Evolutionary conservation across 805 yeast genomes (phyloP).

Genomic region (Candida andamanensis): DNA sequence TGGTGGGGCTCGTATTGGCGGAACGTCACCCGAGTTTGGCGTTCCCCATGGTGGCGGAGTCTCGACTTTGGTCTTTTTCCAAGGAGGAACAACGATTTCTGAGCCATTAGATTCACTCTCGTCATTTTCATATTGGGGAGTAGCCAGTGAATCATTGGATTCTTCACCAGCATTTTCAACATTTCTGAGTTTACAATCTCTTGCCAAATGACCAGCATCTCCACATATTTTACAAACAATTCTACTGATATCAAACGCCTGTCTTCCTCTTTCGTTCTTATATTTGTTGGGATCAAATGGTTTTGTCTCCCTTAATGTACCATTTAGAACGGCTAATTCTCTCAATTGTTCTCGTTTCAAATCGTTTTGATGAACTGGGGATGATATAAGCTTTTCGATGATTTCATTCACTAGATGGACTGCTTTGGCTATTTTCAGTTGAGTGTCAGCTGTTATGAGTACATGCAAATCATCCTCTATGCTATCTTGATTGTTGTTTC

Average conservation of each 20-base stretch:
- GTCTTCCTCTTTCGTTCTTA: conserved; percentile 16
- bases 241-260: conserved; percentile 41
- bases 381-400: conserved; percentile 74
- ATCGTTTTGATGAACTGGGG: conserved; percentile 93
- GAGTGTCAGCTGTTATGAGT: conserved; percentile 75
- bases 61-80: conserved; percentile 21
- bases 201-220: conserved; percentile 75
- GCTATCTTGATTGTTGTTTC: conserved; percentile 17
- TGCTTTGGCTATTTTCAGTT: conserved; percentile 72
- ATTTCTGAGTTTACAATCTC: conserved; percentile 65
- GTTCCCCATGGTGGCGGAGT: conserved; percentile 20
- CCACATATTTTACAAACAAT: conserved; percentile 79
- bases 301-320: conserved; percentile 81
- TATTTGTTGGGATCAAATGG: conserved; percentile 40
- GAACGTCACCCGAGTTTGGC: conserved; percentile 14
- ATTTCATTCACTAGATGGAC: conserved; percentile 67
- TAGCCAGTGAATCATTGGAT: no score
- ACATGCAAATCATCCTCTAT: conserved; percentile 78
- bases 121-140: no score
- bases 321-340: conserved; percentile 89
- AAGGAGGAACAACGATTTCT: conserved; percentile 13
- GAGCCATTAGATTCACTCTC: conserved; percentile 1
- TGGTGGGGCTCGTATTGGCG: conserved; percentile 12
- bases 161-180: conserved; percentile 15
- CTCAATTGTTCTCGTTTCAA: conserved; percentile 85